These are phyloP conservation scores for Candida broadrunensis DNA, from an alignment of 805 yeast species.

Conservation along the genomic window DNA sequence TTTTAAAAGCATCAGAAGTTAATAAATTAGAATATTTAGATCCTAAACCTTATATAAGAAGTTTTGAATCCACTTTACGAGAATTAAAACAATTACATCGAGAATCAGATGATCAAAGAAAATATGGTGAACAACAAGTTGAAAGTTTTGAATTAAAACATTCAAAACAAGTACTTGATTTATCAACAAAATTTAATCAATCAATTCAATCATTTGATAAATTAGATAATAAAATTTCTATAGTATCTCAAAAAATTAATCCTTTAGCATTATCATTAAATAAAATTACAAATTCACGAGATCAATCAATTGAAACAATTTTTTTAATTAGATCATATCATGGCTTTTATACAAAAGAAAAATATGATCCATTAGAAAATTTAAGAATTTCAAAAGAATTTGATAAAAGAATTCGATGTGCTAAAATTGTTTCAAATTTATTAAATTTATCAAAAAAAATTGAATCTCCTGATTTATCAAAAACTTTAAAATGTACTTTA, in stretches of 20 bases:
- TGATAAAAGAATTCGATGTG: slow-evolving; percentile 63
- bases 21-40: slow-evolving; percentile 61
- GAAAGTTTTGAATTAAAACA: slow-evolving; percentile 63
- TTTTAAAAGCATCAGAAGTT: slow-evolving; percentile 47
- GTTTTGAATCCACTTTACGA: slow-evolving; percentile 80
- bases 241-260: slow-evolving; percentile 56
- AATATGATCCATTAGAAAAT: slow-evolving; percentile 53
- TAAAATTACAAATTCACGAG: slow-evolving; percentile 67
- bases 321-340: slow-evolving; percentile 75
- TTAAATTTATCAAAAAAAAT: slow-evolving; percentile 64
- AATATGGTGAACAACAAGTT: slow-evolving; percentile 54
- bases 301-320: slow-evolving; percentile 68
- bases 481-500: slow-evolving; percentile 31
- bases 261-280: slow-evolving; percentile 71
- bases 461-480: slow-evolving; percentile 50
- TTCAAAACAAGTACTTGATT: slow-evolving; percentile 58
- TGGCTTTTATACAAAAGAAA: slow-evolving; percentile 61
- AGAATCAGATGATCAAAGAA: slow-evolving; percentile 52
- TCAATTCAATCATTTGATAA: slow-evolving; percentile 47
- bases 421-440: slow-evolving; percentile 64
- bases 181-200: slow-evolving; percentile 46
- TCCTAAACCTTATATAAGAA: slow-evolving; percentile 91
- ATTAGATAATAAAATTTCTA: slow-evolving; percentile 52
- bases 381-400: slow-evolving; percentile 47
- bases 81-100: slow-evolving; percentile 63